These are phyloP conservation scores for Erodium trifolium DNA, from an alignment of 441 rosid genomes.

Conservation along the genomic window DNA sequence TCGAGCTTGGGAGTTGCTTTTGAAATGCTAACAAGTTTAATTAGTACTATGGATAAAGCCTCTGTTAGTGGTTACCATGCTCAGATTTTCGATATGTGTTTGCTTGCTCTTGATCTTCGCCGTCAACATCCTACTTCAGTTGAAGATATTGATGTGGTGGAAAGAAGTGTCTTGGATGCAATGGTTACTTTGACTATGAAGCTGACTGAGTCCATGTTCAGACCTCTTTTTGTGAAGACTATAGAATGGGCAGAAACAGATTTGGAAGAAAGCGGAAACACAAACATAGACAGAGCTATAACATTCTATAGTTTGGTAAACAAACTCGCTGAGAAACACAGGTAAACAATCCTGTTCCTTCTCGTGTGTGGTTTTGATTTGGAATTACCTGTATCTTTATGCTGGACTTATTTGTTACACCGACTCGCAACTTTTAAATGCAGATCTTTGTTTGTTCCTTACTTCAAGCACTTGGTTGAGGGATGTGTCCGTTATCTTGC, in stretches of 20 bases:
- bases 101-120: slow-evolving; percentile 83
- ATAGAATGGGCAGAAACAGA: slow-evolving; percentile 84
- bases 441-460: slow-evolving; percentile 92
- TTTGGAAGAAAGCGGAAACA: slow-evolving; percentile 38
- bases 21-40: slow-evolving; percentile 60
- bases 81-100: slow-evolving; percentile 74
- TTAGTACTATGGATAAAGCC: slow-evolving; percentile 69
- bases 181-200: slow-evolving; percentile 73
- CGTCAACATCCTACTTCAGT: slow-evolving; percentile 55
- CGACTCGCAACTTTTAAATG: slow-evolving; percentile 20
- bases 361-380: background rate
- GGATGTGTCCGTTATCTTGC: slow-evolving; percentile 57
- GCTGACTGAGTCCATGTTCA: slow-evolving; percentile 90
- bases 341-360: slow-evolving; percentile 35
- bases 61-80: slow-evolving; percentile 54
- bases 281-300: slow-evolving; percentile 57
- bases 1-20: slow-evolving; percentile 67
- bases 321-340: slow-evolving; percentile 74
- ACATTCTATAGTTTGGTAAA: slow-evolving; percentile 71
- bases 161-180: slow-evolving; percentile 54
- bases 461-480: slow-evolving; percentile 73
- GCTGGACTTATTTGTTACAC: no score
- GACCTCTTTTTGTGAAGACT: slow-evolving; percentile 73
- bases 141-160: slow-evolving; percentile 52
- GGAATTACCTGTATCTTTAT: no score